Evolutionary conservation across 179 eudicot genomes (phyloP).

Genomic region (Spergularia azorica): DNA sequence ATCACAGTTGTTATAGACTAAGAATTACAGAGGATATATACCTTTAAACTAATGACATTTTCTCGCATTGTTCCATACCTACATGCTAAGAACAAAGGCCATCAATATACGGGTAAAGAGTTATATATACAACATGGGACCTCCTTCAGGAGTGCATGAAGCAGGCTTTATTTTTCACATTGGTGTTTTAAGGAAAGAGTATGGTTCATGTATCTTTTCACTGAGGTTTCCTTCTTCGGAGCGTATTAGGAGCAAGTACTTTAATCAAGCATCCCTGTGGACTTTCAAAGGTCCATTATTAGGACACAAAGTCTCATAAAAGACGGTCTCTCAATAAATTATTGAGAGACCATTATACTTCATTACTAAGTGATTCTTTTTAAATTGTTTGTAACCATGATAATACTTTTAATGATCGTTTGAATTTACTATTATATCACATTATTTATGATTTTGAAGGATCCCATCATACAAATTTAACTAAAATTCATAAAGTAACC

Average conservation of each 20-base stretch:
- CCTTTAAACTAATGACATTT: constrained; percentile 94
- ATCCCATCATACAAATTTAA: too few relatives aligned
- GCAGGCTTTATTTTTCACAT: not conserved
- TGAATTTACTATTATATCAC: too few relatives aligned
- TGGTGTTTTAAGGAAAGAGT: not conserved
- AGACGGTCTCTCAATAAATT: too few relatives aligned
- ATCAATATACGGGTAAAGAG: constrained; percentile 14
- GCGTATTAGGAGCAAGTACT: not conserved
- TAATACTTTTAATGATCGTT: too few relatives aligned
- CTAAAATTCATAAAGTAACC: too few relatives aligned
- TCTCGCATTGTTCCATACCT: constrained; percentile 99
- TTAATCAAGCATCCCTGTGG: not conserved
- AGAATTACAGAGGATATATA: constrained; percentile 24
- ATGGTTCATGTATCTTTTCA: constrained; percentile 3
- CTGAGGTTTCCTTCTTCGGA: not conserved
- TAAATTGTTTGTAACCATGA: too few relatives aligned
- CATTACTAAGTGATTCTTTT: too few relatives aligned
- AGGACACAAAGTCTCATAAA: too few relatives aligned
- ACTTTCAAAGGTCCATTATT: too few relatives aligned
- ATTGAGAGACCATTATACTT: too few relatives aligned
- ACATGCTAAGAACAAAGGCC: constrained; percentile 44
- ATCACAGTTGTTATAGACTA: not conserved
- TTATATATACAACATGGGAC: not conserved
- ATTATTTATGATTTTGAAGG: too few relatives aligned
- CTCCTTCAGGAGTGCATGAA: not conserved